A percentile compares a stretch with the other conserved stretches of the same genome.
phyloP scores from a whole-genome alignment of 176 grass and related monocot genomes.

The Luzula sylvatica region DNA sequence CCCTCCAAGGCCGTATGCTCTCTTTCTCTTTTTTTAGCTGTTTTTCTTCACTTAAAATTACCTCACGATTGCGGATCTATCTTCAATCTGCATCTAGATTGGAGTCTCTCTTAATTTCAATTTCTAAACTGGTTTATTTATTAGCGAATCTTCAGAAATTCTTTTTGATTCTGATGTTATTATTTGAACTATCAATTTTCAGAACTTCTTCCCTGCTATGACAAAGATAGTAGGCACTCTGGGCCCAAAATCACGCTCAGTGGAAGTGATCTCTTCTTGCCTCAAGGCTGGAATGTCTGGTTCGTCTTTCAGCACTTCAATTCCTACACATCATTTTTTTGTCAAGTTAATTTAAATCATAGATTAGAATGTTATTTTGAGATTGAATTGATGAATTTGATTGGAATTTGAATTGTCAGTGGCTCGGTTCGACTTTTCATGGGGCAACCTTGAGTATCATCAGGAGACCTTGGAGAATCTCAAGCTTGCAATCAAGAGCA shows the following conservation, averaged over 20 bases:
- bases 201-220: slow-evolving; percentile 98
- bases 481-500: slow-evolving; percentile 76
- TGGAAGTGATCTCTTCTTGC: slow-evolving; percentile 82
- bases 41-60: neutral
- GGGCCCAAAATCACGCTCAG: slow-evolving; percentile 80
- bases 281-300: slow-evolving; percentile 99
- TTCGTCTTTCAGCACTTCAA: slow-evolving; percentile 11
- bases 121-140: neutral
- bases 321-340: neutral
- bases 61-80: neutral
- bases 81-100: neutral
- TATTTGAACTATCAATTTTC: neutral
- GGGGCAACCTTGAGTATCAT: slow-evolving; percentile 78
- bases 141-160: neutral
- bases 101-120: neutral
- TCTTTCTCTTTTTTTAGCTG: too few relatives aligned
- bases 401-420: slow-evolving; percentile 33
- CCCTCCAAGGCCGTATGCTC: slow-evolving; percentile 72
- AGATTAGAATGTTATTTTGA: neutral
- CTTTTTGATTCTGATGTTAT: slow-evolving; percentile 2
- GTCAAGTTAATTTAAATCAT: neutral
- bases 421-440: slow-evolving; percentile 96
- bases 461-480: slow-evolving; percentile 96
- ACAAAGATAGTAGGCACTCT: slow-evolving; percentile 99
- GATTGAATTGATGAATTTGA: neutral